Base-by-base conservation (phyloP, 225 moss, liverwort and hornwort genomes). In the Sphagnum contortum region DNA sequence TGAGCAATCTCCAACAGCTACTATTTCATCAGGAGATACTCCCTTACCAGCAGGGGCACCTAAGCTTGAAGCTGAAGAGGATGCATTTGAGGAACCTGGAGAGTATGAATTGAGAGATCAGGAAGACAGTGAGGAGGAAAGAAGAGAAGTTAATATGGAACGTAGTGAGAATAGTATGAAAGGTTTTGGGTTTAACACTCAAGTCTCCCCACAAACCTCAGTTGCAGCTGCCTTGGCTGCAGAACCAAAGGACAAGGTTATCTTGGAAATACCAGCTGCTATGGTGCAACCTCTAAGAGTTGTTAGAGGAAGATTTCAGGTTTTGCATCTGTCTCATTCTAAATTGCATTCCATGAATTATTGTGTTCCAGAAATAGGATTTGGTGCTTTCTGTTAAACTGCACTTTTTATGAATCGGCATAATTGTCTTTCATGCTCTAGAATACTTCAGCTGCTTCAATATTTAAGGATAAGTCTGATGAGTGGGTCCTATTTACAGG, bases 231-330 rank as follows among this genome's bases (percentile, higher is more conserved):
- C 85, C 54, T 81, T 89, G 45, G 69, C 68, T 49, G 56, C 79
- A 62, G 93, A 93, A 60, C 84, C 91, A 2, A 98, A 81, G 70
- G 98, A 98, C 75, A 88, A 84, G 70, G 61, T 93, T 14, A 73
- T 98, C 53, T 48, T 98, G 70, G 98, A 98, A 77, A 78, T 91
- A 60, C 89, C 90, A 59, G 93, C 75, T 50, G 83, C 85, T 59
- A 86, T 98, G 87, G 86, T 98, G 79, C 93, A 93, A 72, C 81
- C 91, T 6, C 72, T 87, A 56, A 89, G 87, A 86, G 65, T 91
- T 9, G 73, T 84, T 76, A 82, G 93, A 79, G 98, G 98, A 86
- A 89, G 91, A 87, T 93, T 98, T 56, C 93, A 98, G 83, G 98
- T 98, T 29, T 29, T 29, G 29, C 29, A 29, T 29, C 29, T 29